A percentile compares a stretch with the other conserved stretches of the same genome.
Conservation (phyloP, 2,329 filamentous ascomycete genomes). For the Fusarium sp. region DNA sequence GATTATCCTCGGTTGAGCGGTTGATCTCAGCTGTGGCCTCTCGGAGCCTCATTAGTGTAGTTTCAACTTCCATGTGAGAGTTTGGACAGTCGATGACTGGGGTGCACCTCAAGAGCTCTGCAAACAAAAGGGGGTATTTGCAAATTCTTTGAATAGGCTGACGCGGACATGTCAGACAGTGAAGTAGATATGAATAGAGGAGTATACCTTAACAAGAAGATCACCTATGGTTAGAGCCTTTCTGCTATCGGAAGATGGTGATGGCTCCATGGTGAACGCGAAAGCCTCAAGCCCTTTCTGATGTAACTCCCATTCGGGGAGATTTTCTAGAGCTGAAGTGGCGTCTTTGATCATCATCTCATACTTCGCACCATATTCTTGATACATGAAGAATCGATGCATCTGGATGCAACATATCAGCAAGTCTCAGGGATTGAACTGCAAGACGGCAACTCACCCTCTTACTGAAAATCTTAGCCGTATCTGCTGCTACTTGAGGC, state of each 20-base stretch:
- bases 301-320: slow-evolving; percentile 80
- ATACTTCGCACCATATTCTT: slow-evolving; percentile 91
- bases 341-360: slow-evolving; percentile 85
- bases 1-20: slow-evolving; percentile 79
- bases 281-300: slow-evolving; percentile 88
- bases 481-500: slow-evolving; percentile 67
- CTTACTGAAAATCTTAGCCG: slow-evolving; percentile 68
- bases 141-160: slow-evolving; percentile 93
- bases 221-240: slow-evolving; percentile 87
- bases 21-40: slow-evolving; percentile 85
- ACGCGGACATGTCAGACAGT: neutral
- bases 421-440: neutral
- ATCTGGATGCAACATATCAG: slow-evolving; percentile 61
- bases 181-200: neutral
- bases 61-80: slow-evolving; percentile 82
- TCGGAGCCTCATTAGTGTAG: slow-evolving; percentile 74
- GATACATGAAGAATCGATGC: slow-evolving; percentile 83
- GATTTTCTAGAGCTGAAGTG: slow-evolving; percentile 71
- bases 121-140: slow-evolving; percentile 88
- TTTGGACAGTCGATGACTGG: slow-evolving; percentile 86
- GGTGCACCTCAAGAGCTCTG: slow-evolving; percentile 83
- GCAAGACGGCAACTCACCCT: slow-evolving; percentile 54
- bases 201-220: slow-evolving; percentile 82
- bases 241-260: slow-evolving; percentile 67
- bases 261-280: slow-evolving; percentile 76